Conservation (phyloP, 192 early-diverging fungal species). For the Entophlyctis luteolus region DNA sequence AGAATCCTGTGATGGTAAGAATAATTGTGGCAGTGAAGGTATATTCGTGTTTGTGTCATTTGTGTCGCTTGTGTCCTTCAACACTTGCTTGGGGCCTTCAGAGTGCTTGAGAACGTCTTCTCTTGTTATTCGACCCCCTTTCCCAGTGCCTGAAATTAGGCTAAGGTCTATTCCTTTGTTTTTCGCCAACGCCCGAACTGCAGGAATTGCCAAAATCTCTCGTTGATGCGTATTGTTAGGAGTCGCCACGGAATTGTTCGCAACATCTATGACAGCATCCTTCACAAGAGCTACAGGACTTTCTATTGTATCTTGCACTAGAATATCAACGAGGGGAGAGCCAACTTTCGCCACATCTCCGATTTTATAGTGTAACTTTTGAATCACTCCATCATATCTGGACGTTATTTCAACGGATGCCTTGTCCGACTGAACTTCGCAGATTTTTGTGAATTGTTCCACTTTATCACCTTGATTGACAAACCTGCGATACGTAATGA, state of each 20-base stretch:
- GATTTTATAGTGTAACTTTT: constrained; percentile 71
- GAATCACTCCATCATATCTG: constrained; percentile 79
- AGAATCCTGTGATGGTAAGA: constrained; percentile 52
- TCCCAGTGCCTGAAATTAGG: constrained; percentile 73
- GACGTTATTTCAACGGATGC: constrained; percentile 97
- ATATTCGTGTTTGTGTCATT: constrained; percentile 16
- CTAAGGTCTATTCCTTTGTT: constrained; percentile 75
- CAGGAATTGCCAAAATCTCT: constrained; percentile 74
- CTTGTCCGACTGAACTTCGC: constrained; percentile 97
- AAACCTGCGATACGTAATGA: constrained; percentile 57
- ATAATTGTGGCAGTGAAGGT: too few species aligned
- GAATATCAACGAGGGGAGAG: constrained; percentile 80
- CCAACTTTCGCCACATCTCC: constrained; percentile 94
- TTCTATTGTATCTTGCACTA: constrained; percentile 38
- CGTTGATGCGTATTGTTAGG: not conserved
- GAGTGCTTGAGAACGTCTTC: constrained; percentile 70
- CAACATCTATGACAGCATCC: not conserved
- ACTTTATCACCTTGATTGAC: constrained; percentile 86
- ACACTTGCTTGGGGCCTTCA: not conserved
- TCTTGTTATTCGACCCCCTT: constrained; percentile 82
- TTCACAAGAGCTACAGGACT: not conserved
- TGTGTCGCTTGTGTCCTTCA: not conserved
- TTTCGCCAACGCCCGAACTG: constrained; percentile 79
- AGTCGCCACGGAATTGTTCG: not conserved
- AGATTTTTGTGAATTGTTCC: constrained; percentile 87